Evolutionary conservation across 2,329 filamentous ascomycete genomes (phyloP), one percentile per base, ranked within the genome.

Genomic region (Hymenoscyphus linearis): DNA sequence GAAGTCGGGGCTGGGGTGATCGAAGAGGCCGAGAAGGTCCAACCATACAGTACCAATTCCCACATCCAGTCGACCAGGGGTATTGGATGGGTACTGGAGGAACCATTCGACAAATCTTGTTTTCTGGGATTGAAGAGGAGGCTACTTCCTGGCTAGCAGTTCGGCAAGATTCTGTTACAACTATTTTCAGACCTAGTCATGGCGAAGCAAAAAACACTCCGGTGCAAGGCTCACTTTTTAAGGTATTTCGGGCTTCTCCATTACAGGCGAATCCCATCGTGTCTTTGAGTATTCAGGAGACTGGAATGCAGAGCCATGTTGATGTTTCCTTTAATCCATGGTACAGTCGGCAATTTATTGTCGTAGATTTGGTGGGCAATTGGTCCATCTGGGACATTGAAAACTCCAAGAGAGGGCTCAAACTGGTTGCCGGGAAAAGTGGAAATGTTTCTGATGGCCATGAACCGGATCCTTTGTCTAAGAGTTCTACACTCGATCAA

Each of bases 291-390:
- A 76, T 77, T 14, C 71, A 77, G 2, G 74, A 81, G 34, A 86
- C 83, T 0, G 85, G 82, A 1, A 82, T 81, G 1, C 75, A 74
- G 34, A 70, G 78, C 0, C 86, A 90, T 67, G 79, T 80, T 0
- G 86, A 92, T 72, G 77, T 89, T 2, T 74, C 82, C 0, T 89
- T 92, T 71, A 87, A 86, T 64, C 83, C 87, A 0, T 82, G 75
- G 71, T 83, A 78, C 61, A 74, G 77, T 16, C 80, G 84, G 1
- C 86, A 89, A 67, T 74, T 92, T 58, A 86, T 80, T 16, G 77
- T 91, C 27, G 77, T 92, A 18, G 87, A 92, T 67, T 78, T 84
- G 57, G 75, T 75, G 36, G 88, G 88, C 1, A 78, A 76, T 61
- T 93, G 89, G 89, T 85, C 78, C 52, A 73, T 91, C 3, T 91